Evolutionary conservation across 768 basidiomycete genomes (phyloP), one percentile per base, ranked within the genome.

Genomic region (Pulveroboletus sp.): DNA sequence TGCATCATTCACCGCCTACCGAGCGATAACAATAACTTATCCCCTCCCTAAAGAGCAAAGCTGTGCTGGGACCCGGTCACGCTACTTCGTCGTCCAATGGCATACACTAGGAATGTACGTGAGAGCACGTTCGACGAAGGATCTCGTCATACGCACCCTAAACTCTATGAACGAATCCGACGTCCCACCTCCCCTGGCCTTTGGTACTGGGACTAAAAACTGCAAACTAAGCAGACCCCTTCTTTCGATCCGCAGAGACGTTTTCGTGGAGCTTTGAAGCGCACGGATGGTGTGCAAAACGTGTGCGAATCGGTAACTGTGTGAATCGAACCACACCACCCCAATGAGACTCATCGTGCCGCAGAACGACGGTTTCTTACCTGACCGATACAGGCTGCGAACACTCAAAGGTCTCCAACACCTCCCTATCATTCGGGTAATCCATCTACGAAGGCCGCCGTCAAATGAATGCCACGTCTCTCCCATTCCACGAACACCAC

Each of bases 371-470:
- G 8, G 35, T 14, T 24, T 47, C 73, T 40, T 54, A 93, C 93
- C 83, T 89, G 66, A 89, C 90, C 32, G 73, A 75, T 30, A 93
- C 76, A 7, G 72, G 69, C 32, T 75, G 72, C 10, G 67, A 72
- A 65, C 94, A 97, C 52, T 95, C 89, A 59, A 96, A 93, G 0
- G 83, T 81, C 67, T 96, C 93, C 28, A 97, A 76, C 0, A 98
- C 89, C 43, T 96, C 93, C 42, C 79, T 77, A 61, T 95, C 93
- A 58, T 90, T 93, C 3, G 93, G 93, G 55, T 94, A 98, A 69
- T 99, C 94, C 84, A 97, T 90, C 92, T 94, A 28, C 14, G 35
- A n/a, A 24, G 5, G 21, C 31, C 48, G 24, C 17, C 21, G 17
- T 56, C 46, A 50, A 35, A 42, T 21, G 50, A 11, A 26, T 8